phyloP scores from a whole-genome alignment of 768 basidiomycete genomes.

The Collybia nuda region DNA sequence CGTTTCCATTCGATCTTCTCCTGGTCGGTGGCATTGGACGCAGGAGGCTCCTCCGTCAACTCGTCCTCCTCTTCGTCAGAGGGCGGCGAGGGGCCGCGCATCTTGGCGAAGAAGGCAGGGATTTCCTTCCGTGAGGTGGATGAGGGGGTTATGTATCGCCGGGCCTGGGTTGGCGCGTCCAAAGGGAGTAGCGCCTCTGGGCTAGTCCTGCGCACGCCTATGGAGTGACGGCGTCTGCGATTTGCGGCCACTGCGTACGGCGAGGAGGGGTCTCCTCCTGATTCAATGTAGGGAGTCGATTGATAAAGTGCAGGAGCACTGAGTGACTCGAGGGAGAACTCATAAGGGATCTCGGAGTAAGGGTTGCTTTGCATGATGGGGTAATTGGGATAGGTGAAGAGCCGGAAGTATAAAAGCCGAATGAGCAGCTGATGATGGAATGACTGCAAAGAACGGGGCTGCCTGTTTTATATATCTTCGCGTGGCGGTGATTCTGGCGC shows the following conservation, averaged over 20 bases:
- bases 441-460: background rate
- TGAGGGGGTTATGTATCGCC: conserved; percentile 73
- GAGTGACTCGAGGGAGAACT: conserved; percentile 15
- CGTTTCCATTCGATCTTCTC: conserved; percentile 79
- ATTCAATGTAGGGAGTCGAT: conserved; percentile 8
- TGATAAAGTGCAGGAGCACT: conserved; percentile 14
- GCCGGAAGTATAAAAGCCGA: conserved; percentile 1
- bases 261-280: conserved; percentile 2
- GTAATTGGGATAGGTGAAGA: conserved; percentile 3
- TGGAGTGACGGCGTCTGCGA: conserved; percentile 14
- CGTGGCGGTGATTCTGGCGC: no score
- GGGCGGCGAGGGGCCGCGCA: conserved; percentile 40
- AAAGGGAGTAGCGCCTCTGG: conserved; percentile 65
- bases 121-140: conserved; percentile 78
- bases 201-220: conserved; percentile 23
- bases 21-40: conserved; percentile 45
- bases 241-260: conserved; percentile 2
- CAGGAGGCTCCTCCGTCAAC: conserved; percentile 37
- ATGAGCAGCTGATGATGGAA: background rate
- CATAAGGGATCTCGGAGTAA: conserved; percentile 16
- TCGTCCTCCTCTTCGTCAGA: conserved; percentile 57
- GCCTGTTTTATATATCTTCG: no score
- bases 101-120: conserved; percentile 67
- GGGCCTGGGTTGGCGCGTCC: conserved; percentile 78
- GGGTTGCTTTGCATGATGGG: conserved; percentile 22